A percentile compares a stretch with the other conserved stretches of the same genome.
Evolutionary conservation across 345 rosid species (phyloP).

Genomic region (Tarenaya hassleriana): DNA sequence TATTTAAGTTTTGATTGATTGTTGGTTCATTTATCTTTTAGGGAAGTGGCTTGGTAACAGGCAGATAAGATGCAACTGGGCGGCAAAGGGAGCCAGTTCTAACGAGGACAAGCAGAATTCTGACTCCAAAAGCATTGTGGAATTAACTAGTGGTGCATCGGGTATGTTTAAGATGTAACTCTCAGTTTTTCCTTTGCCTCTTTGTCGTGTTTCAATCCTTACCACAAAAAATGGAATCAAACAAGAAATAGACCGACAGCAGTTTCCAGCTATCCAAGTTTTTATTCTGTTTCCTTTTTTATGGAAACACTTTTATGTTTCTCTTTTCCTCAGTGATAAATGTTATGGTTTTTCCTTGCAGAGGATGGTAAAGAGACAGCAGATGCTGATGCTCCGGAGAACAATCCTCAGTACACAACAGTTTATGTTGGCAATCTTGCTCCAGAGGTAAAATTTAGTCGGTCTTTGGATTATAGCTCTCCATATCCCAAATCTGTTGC

Average conservation of each 20-base stretch:
- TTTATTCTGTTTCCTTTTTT: no score
- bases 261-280: no score
- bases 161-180: conserved; percentile 37
- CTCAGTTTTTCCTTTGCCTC: background rate
- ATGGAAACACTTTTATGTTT: no score
- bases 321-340: background rate
- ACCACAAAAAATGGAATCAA: background rate
- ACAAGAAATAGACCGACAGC: no score
- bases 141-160: conserved; percentile 68
- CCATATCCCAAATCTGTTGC: background rate
- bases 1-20: conserved; percentile 1
- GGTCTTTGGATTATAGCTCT: background rate
- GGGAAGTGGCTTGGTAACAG: conserved; percentile 95
- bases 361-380: conserved; percentile 34
- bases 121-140: conserved; percentile 74
- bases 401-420: conserved; percentile 40
- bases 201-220: background rate
- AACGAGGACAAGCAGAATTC: conserved; percentile 64
- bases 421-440: conserved; percentile 47
- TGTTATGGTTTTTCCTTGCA: conserved; percentile 1
- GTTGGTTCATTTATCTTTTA: conserved; percentile 18
- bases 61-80: conserved; percentile 97
- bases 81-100: conserved; percentile 65
- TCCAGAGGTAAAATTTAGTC: conserved; percentile 30
- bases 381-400: conserved; percentile 40